phyloP scores from a whole-genome alignment of 257 asterid species.

The Knoxia roxburghii region DNA sequence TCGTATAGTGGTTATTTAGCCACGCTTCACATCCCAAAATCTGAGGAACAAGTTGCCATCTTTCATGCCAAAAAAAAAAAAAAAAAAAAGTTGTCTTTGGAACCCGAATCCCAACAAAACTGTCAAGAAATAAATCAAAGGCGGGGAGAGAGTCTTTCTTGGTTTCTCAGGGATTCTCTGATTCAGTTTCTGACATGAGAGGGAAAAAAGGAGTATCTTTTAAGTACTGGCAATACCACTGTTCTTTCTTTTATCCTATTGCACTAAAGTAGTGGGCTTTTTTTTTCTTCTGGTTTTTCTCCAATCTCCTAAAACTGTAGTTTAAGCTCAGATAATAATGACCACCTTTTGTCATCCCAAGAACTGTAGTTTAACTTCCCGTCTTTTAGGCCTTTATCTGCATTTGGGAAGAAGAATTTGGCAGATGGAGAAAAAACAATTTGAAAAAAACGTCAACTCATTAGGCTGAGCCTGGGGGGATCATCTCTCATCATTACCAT shows the following conservation, averaged over 20 bases:
- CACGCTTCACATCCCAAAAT: conserved; percentile 27
- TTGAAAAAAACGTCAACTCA: conserved; percentile 10
- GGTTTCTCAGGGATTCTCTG: conserved; percentile 44
- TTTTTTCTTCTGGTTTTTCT: conserved; percentile 9
- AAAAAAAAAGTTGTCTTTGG: neutral
- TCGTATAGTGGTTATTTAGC: conserved; percentile 4
- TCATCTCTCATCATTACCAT: conserved; percentile 24
- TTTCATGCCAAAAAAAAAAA: conserved; percentile 9
- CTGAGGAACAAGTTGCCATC: conserved; percentile 33
- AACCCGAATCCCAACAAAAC: conserved; percentile 35
- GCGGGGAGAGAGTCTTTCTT: conserved; percentile 14
- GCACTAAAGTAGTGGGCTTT: conserved; percentile 4
- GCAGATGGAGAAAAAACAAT: no score
- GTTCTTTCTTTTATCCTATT: conserved; percentile 14
- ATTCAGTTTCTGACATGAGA: conserved; percentile 41
- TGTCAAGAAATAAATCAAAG: conserved; percentile 28
- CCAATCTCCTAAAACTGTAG: conserved; percentile 27
- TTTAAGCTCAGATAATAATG: conserved; percentile 35
- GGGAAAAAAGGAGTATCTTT: conserved; percentile 50
- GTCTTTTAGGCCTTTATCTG: conserved; percentile 28
- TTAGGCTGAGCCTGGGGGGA: neutral
- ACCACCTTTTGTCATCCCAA: conserved; percentile 52
- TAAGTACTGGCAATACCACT: conserved; percentile 26
- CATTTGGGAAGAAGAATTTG: no score
- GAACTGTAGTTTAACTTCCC: conserved; percentile 46